These are phyloP conservation scores for Xylaria intraflava DNA, from an alignment of 495 filamentous ascomycete species.

Conservation along the genomic window DNA sequence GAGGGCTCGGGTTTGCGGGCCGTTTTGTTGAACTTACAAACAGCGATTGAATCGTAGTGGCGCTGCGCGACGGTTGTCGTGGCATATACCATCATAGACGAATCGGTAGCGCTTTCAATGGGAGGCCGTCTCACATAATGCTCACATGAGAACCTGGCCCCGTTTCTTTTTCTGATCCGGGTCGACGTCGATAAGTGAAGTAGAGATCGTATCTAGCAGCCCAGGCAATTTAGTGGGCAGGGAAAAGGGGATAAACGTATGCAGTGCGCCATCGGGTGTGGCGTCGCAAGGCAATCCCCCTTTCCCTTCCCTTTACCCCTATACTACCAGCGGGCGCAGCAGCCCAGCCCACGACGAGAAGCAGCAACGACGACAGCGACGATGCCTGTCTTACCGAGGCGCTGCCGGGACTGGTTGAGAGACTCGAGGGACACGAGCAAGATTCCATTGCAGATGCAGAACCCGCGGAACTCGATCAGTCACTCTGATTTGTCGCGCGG, in stretches of 20 bases:
- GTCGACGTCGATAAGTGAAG: too few relatives aligned
- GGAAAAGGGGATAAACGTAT: neutral
- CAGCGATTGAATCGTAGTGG: too few relatives aligned
- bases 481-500: constrained; percentile 9
- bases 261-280: constrained; percentile 8
- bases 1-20: too few relatives aligned
- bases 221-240: neutral
- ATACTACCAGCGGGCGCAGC: too few relatives aligned
- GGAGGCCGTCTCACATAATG: neutral
- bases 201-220: neutral
- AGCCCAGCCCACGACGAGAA: too few relatives aligned
- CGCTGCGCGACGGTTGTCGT: too few relatives aligned
- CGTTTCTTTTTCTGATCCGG: too few relatives aligned
- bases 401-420: neutral
- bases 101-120: too few relatives aligned
- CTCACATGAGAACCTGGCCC: too few relatives aligned
- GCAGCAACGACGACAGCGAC: too few relatives aligned
- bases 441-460: constrained; percentile 13
- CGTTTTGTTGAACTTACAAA: too few relatives aligned
- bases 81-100: too few relatives aligned
- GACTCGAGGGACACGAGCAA: constrained; percentile 6
- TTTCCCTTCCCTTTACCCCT: neutral
- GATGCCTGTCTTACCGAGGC: neutral
- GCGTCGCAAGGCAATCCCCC: neutral
- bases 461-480: constrained; percentile 3